Base-by-base conservation (phyloP, 169 alveolate genomes). In the Theileria orientalis region DNA sequence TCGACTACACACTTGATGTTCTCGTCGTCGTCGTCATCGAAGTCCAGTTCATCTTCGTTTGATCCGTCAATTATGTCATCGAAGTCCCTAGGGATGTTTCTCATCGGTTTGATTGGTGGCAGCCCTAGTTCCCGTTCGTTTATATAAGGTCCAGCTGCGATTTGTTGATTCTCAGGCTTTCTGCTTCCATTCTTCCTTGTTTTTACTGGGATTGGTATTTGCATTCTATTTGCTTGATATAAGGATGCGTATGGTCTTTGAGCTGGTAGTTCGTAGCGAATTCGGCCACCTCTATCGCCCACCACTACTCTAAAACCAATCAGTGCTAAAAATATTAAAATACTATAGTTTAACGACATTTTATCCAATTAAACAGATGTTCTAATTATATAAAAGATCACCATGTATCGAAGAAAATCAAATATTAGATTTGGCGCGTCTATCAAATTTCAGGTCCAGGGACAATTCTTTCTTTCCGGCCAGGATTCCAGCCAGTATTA, bases 401-500 rank as follows among this genome's bases (percentile, higher is more conserved):
- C n/a, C n/a, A n/a, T n/a, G n/a, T n/a, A n/a, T n/a, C n/a, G n/a
- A n/a, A n/a, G n/a, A n/a, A n/a, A n/a, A n/a, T n/a, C n/a, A n/a
- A n/a, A n/a, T n/a, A n/a, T n/a, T 16, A 16, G 60, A 16, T 49
- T 49, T 32, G 35, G 25, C 14, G 27, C 35, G 25, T 49, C 25
- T 49, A 21, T 49, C 60, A 9, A 33, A 49, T 49, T 49, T 49
- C 3, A 59, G 37, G 25, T 32, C 44, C 3, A 59, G 25, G n/a
- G n/a, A 19, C 29, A 59, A 33, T 29, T 40, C 49, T 21, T 30
- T 27, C 16, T 59, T 59, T 27, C 88, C 88, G 13, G 57, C 27
- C n/a, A 73, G 23, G 11, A 72, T 46, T 2, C 79, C 88, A 33
- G 60, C 57, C 13, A 80, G 77, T 14, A 80, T 60, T 19, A 72